phyloP scores from a whole-genome alignment of 2,329 filamentous ascomycete species.

The Ramularia endophylla region DNA sequence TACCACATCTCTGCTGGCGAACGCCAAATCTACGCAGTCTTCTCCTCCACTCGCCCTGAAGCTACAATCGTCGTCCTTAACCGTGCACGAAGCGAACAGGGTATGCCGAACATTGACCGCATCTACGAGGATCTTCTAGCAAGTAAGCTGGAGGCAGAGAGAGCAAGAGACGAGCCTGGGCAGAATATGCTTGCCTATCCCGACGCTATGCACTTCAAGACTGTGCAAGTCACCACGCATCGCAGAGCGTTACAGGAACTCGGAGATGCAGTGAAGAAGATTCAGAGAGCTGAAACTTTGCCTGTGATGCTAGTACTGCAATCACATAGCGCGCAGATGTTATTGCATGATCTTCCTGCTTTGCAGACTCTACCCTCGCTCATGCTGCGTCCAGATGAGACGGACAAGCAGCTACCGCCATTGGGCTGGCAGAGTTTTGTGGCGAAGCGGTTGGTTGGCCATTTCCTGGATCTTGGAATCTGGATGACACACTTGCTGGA shows the following conservation, averaged over 20 bases:
- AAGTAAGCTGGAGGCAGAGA: constrained; percentile 57
- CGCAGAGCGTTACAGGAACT: constrained; percentile 86
- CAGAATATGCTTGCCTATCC: constrained; percentile 83
- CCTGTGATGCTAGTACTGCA: constrained; percentile 85
- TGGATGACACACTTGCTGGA: constrained; percentile 88
- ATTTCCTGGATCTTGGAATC: constrained; percentile 86
- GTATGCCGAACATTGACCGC: constrained; percentile 83
- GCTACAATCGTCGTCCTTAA: constrained; percentile 88
- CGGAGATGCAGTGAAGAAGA: constrained; percentile 80
- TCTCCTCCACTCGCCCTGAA: constrained; percentile 73
- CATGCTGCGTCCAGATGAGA: constrained; percentile 71
- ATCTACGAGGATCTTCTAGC: constrained; percentile 75
- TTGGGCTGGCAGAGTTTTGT: constrained; percentile 91
- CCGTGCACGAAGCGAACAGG: constrained; percentile 71
- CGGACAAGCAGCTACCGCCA: constrained; percentile 81
- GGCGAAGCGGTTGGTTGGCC: constrained; percentile 75
- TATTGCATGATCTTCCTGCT: constrained; percentile 79
- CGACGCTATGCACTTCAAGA: constrained; percentile 77
- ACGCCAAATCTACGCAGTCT: constrained; percentile 85
- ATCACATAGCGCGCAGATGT: constrained; percentile 72
- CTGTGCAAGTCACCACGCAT: constrained; percentile 79
- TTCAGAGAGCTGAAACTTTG: constrained; percentile 74
- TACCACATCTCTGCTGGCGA: constrained; percentile 91
- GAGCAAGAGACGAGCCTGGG: constrained; percentile 61
- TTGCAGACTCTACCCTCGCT: constrained; percentile 80